A percentile compares a stretch with the other conserved stretches of the same genome.
Conservation (phyloP, 352 stramenopile genomes). For the Globisporangium camurandrum region DNA sequence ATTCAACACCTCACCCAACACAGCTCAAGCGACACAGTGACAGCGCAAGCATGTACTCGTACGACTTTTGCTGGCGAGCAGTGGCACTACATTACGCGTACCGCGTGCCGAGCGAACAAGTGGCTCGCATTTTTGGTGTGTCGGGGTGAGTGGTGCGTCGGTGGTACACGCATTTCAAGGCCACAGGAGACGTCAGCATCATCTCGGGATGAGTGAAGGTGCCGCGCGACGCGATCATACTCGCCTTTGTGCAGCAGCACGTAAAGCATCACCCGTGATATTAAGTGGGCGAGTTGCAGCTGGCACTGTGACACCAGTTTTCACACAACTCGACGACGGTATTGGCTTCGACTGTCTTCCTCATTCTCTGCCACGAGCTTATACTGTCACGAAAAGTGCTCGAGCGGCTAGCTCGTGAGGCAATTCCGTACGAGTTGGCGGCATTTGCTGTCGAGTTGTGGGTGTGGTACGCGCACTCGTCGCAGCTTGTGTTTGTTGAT, state of each 20-base stretch:
- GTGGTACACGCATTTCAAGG: conserved; percentile 4
- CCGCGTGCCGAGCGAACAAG: conserved; percentile 6
- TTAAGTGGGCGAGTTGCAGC: background rate
- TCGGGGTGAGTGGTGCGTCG: conserved; percentile 4
- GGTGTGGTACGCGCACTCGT: background rate
- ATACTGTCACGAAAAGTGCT: background rate
- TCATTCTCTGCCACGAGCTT: background rate
- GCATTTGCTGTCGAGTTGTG: background rate
- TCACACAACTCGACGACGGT: background rate
- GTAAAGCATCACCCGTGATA: background rate
- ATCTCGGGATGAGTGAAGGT: background rate
- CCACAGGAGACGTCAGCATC: background rate
- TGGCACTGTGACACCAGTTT: background rate
- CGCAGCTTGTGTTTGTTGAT: background rate
- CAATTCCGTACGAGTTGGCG: background rate
- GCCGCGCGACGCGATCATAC: background rate
- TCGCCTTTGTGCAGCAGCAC: background rate
- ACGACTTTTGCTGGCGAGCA: conserved; percentile 12
- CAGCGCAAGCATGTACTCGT: background rate
- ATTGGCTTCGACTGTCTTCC: background rate
- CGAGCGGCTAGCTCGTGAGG: background rate
- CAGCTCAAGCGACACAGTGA: too few relatives aligned
- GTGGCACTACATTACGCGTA: conserved; percentile 18
- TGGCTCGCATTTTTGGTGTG: conserved; percentile 8
- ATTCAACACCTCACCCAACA: too few relatives aligned